Conservation (phyloP, 2,329 filamentous ascomycete species). For the Aspergillus bombycis region DNA sequence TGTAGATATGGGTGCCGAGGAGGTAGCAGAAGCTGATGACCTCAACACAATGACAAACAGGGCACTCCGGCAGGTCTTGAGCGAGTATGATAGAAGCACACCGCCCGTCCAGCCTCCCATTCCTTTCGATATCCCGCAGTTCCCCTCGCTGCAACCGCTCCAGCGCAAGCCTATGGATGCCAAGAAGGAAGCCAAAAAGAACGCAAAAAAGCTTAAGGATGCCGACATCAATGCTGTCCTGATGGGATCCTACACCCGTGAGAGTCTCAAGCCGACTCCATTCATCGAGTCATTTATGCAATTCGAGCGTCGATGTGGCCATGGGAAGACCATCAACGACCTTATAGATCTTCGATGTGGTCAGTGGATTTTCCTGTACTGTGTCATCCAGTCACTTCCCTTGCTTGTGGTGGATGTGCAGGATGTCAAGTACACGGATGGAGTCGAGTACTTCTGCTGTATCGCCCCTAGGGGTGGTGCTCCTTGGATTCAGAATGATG, state of each 20-base stretch:
- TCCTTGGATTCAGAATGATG: conserved; percentile 53
- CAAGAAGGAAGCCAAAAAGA: conserved; percentile 75
- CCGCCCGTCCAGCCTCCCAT: conserved; percentile 89
- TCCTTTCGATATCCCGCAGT: conserved; percentile 81
- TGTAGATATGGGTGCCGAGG: conserved; percentile 64
- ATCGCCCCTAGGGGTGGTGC: conserved; percentile 52
- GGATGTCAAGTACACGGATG: conserved; percentile 47
- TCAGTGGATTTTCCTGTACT: conserved; percentile 57
- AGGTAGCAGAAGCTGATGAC: conserved; percentile 52
- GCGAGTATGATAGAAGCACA: conserved; percentile 85
- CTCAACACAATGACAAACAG: conserved; percentile 63
- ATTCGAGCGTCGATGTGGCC: conserved; percentile 49
- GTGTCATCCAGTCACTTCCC: conserved; percentile 53
- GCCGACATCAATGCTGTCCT: conserved; percentile 77
- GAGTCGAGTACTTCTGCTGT: conserved; percentile 55
- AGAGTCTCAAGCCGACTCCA: conserved; percentile 58
- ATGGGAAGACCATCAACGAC: conserved; percentile 49
- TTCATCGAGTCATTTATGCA: conserved; percentile 54
- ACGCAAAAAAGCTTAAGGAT: conserved; percentile 72
- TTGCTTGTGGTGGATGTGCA: conserved; percentile 54
- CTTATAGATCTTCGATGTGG: conserved; percentile 52
- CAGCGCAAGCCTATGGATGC: conserved; percentile 66
- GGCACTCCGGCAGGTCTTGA: conserved; percentile 76
- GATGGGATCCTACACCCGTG: conserved; percentile 79
- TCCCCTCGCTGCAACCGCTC: conserved; percentile 71